These are phyloP conservation scores for Eucalyptus paniculata DNA, from an alignment of 345 rosid genomes.

Conservation along the genomic window DNA sequence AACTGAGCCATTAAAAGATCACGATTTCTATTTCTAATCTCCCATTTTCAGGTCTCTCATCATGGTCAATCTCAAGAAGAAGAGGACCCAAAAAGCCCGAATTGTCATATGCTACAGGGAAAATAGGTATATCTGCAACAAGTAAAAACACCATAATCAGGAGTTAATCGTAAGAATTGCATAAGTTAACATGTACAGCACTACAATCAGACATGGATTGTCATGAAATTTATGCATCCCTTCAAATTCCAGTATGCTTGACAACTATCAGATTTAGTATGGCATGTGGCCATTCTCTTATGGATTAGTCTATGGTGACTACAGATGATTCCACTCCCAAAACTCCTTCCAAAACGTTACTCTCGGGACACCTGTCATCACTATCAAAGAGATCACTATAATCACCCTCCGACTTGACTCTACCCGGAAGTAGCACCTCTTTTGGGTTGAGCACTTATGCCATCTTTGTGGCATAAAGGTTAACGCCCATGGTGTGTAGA, in stretches of 20 bases:
- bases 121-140: constrained; percentile 76
- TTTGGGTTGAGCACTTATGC: constrained; percentile 88
- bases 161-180: background rate
- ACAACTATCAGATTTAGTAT: constrained; percentile 83
- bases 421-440: constrained; percentile 72
- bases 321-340: constrained; percentile 96
- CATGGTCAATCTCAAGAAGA: constrained; percentile 74
- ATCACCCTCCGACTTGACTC: constrained; percentile 93
- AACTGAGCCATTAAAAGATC: constrained; percentile 24
- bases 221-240: background rate
- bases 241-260: background rate
- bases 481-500: constrained; percentile 97
- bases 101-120: constrained; percentile 92
- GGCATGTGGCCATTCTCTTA: constrained; percentile 94
- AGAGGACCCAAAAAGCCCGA: constrained; percentile 88
- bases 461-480: constrained; percentile 95
- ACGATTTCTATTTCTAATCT: too few relatives aligned
- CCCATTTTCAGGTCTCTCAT: too few relatives aligned
- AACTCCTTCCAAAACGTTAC: constrained; percentile 96
- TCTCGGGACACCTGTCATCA: constrained; percentile 82
- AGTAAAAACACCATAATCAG: background rate
- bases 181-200: background rate
- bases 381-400: constrained; percentile 73
- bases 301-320: constrained; percentile 87
- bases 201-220: background rate